Evolutionary conservation across 2,329 filamentous ascomycete species (phyloP).

Genomic region (Scolecobasidium constrictum): DNA sequence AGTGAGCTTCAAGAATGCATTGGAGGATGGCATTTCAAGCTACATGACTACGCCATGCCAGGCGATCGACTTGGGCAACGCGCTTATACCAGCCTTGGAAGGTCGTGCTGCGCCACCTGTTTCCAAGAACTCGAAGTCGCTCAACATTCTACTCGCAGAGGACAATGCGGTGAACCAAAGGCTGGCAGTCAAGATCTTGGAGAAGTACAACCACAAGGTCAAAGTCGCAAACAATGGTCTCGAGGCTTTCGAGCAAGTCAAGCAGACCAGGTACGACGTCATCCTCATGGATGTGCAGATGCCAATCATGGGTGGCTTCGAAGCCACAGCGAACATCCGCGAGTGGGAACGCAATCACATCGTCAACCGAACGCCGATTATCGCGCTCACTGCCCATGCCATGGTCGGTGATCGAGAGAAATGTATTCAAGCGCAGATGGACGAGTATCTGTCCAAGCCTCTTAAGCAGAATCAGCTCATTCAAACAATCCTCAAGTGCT

Average conservation of each 20-base stretch:
- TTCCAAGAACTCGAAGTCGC: conserved; percentile 87
- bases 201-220: conserved; percentile 89
- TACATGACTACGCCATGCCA: conserved; percentile 98
- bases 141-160: conserved; percentile 89
- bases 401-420: conserved; percentile 98
- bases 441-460: conserved; percentile 95
- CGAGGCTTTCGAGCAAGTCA: conserved; percentile 86
- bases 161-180: conserved; percentile 97
- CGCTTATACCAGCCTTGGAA: conserved; percentile 90
- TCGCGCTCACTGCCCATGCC: conserved; percentile 91
- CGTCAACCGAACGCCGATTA: conserved; percentile 80
- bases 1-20: conserved; percentile 82
- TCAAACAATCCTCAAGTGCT: conserved; percentile 94
- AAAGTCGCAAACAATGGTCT: conserved; percentile 91
- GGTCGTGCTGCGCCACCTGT: conserved; percentile 84
- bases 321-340: conserved; percentile 91
- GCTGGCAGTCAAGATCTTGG: conserved; percentile 88
- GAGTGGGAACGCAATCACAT: conserved; percentile 75
- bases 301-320: conserved; percentile 99
- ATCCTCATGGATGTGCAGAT: conserved; percentile 99
- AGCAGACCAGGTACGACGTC: conserved; percentile 86
- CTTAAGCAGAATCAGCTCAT: conserved; percentile 95
- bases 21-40: conserved; percentile 94
- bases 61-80: conserved; percentile 88
- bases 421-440: conserved; percentile 98